These are phyloP conservation scores for Sordaria brevicollis DNA, from an alignment of 495 filamentous ascomycete genomes.

Conservation along the genomic window DNA sequence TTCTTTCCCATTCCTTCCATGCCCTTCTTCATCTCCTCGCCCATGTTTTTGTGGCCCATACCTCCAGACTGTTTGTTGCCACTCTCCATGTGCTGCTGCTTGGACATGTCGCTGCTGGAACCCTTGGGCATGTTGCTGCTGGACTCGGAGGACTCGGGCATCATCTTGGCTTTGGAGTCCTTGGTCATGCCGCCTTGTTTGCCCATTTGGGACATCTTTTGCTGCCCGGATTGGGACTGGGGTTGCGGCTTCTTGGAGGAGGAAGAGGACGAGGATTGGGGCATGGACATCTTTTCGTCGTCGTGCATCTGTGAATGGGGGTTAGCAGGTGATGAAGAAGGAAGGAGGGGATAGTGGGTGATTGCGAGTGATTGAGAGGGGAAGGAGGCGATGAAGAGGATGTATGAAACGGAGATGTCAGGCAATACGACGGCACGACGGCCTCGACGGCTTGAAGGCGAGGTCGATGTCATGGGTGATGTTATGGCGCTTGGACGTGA, in stretches of 20 bases:
- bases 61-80: not conserved
- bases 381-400: too few species aligned
- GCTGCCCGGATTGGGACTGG: not conserved
- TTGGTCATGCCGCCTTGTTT: not conserved
- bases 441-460: too few species aligned
- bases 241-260: not conserved
- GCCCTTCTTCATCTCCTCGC: not conserved
- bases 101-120: not conserved
- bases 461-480: too few species aligned
- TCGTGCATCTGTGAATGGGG: constrained; percentile 11
- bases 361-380: not conserved
- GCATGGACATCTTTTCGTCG: constrained; percentile 8
- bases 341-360: not conserved
- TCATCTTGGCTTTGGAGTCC: not conserved
- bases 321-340: not conserved
- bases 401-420: too few species aligned
- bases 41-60: not conserved
- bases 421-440: too few species aligned
- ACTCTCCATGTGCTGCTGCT: not conserved
- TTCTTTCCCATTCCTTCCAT: constrained; percentile 7
- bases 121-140: not conserved
- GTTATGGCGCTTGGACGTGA: not conserved
- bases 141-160: not conserved
- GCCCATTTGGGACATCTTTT: not conserved
- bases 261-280: not conserved